Evolutionary conservation across 1,284 basidiomycete species (phyloP), one percentile per base, ranked within the genome.

Genomic region (Pseudozyma sp.): DNA sequence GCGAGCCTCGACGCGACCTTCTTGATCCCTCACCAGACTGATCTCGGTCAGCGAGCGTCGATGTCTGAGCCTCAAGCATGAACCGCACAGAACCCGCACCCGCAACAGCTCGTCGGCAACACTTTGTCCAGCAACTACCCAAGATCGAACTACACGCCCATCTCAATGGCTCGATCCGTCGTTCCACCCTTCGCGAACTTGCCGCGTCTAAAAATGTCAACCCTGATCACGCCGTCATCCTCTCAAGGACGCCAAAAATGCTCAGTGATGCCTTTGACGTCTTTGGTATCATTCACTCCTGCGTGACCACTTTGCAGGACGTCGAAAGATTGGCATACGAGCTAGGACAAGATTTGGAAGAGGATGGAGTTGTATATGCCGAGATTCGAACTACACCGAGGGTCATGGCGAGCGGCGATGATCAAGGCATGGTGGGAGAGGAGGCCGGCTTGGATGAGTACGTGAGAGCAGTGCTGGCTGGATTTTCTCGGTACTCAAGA

Each of bases 61-160:
- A 42, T 19, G 40, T 31, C 25, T 31, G 25, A 31, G 25, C 25
- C 25, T 31, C 25, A 31, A 31, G 25, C 25, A 31, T 31, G 25
- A 31, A 31, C 6, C 25, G 39, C 38, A 18, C 12, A 36, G 18
- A 40, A 8, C 14, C 10, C 19, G 39, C 19, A 14, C 7, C 38
- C 1, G 19, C 21, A 11, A 21, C 40, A 21, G 38, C 19, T 42
- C 38, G 52, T 13, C 52, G n/a, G 7, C 12, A 13, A 13, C 10
- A 6, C 6, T 70, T 65, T 36, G 47, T 45, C 14, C 47, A 13
- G 0, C 16, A 8, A 5, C 52, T 76, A 16, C 73, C 77, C 52
- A 74, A 78, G 21, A 55, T 78, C 47, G 74, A 77, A 44, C 70
- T 77, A 8, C 77, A 78, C 50, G 74, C 77, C 5, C 77, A 77